Base-by-base conservation (phyloP, 2,329 filamentous ascomycete species). In the Periglandula ipomoeae region DNA sequence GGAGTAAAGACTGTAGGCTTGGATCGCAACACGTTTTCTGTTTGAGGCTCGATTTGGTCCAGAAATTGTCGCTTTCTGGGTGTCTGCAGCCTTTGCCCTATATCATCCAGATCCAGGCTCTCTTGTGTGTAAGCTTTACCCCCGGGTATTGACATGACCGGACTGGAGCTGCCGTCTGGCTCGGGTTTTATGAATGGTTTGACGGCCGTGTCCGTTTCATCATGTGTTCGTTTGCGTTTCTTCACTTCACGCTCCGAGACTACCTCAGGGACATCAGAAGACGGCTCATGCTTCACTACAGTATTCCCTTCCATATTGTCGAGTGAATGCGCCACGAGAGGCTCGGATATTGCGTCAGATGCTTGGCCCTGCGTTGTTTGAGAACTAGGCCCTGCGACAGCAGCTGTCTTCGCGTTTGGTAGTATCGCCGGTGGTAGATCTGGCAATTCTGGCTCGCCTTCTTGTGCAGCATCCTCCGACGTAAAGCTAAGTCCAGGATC, bases 101-200 rank as follows among this genome's bases (percentile, higher is more conserved):
- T 61, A 15, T 66, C 61, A 13, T 62, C 67, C 1, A 85, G 67
- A 57, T 85, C 81, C 45, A 84, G 70, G 47, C 79, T 84, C 46
- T 81, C 79, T 37, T 76, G 68, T 1, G 71, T 66, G 19, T 64
- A 56, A 50, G 71, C 51, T 7, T 52, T 51, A 40, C 49, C 51
- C 7, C 57, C 52, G 2, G 55, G 54, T 3, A 51, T 42, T 2
- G 57, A 48, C 15, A 56, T 20, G 19, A 60, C 46, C n/a, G 62
- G 64, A 39, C 64, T 67, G 4, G 61, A 64, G 24, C 53, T 50
- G n/a, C 55, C 56, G 3, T 37, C 27, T 7, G 48, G 30, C 41
- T 79, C 75, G 5, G 55, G 51, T 56, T 79, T 79, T 40, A 78
- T 54, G 46, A 59, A 68, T 10, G 56, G 59, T 15, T 57, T 42